These are phyloP conservation scores for Daldinia bambusicola DNA, from an alignment of 495 filamentous ascomycete genomes.

Conservation along the genomic window DNA sequence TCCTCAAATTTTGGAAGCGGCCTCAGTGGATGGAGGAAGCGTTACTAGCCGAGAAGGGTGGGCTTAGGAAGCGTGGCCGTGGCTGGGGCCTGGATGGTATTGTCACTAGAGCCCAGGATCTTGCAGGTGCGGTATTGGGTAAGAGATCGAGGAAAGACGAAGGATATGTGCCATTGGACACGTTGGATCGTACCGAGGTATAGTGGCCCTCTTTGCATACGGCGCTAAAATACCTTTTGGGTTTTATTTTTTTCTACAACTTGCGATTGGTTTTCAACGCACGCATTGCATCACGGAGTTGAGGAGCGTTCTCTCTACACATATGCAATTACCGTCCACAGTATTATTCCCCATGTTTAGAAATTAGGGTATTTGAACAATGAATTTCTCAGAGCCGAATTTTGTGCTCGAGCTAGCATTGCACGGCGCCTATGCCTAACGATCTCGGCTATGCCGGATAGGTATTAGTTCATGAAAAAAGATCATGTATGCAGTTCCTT, in stretches of 20 bases:
- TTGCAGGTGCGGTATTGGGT: conserved; percentile 47
- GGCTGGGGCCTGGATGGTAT: conserved; percentile 59
- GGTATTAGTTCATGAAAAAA: not conserved
- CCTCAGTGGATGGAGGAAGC: conserved; percentile 89
- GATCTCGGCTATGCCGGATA: conserved; percentile 2
- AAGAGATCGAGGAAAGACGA: conserved; percentile 58
- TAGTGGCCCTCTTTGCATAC: conserved; percentile 24
- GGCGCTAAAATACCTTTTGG: conserved; percentile 6
- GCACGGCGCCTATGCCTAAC: not conserved
- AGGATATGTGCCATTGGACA: conserved; percentile 68
- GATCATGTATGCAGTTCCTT: not conserved
- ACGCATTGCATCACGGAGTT: conserved; percentile 30
- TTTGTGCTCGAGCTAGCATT: not conserved
- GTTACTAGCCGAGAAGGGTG: conserved; percentile 65
- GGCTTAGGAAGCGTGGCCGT: conserved; percentile 53
- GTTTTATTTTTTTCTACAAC: not conserved
- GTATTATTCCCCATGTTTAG: conserved; percentile 34
- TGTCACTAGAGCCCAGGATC: conserved; percentile 53
- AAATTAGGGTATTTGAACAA: conserved; percentile 10
- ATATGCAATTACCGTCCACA: not conserved
- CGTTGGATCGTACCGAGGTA: conserved; percentile 52
- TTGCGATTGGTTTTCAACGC: conserved; percentile 4
- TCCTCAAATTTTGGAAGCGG: conserved; percentile 87
- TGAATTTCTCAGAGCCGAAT: not conserved
- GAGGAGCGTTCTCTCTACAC: conserved; percentile 4